phyloP scores from a whole-genome alignment of 1,284 basidiomycete species.

The Veloboletus limbatus region DNA sequence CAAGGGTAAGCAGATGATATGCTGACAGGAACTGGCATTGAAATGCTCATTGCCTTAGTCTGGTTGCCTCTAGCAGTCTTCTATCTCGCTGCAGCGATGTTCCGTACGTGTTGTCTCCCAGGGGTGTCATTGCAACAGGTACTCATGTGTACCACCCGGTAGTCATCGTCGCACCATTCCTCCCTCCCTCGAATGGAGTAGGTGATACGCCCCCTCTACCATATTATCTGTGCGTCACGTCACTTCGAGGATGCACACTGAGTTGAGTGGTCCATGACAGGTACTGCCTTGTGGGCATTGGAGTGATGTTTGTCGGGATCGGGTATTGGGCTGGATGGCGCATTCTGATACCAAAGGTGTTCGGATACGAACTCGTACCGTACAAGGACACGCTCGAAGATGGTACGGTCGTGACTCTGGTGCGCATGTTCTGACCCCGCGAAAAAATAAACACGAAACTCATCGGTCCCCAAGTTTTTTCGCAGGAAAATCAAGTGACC shows the following conservation, averaged over 20 bases:
- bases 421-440: constrained; percentile 33
- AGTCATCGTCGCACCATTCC: constrained; percentile 55
- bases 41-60: constrained; percentile 34
- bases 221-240: constrained; percentile 48
- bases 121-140: not conserved
- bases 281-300: constrained; percentile 57
- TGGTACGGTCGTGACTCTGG: constrained; percentile 55
- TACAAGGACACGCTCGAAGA: constrained; percentile 49
- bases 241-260: not conserved
- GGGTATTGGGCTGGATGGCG: constrained; percentile 58
- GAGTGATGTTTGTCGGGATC: constrained; percentile 44
- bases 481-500: no score
- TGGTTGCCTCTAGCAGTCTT: constrained; percentile 58
- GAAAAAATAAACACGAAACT: no score
- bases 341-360: constrained; percentile 45
- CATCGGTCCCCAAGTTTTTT: no score
- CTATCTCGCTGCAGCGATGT: constrained; percentile 50
- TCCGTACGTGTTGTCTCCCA: constrained; percentile 37
- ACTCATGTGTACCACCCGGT: not conserved
- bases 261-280: constrained; percentile 23
- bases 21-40: not conserved
- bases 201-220: constrained; percentile 60
- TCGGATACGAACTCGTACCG: constrained; percentile 48
- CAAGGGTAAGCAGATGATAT: constrained; percentile 39
- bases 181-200: constrained; percentile 50